These are phyloP conservation scores for Stagonosporopsis cucurbitacearum DNA, from an alignment of 2,329 filamentous ascomycete species.

Conservation along the genomic window DNA sequence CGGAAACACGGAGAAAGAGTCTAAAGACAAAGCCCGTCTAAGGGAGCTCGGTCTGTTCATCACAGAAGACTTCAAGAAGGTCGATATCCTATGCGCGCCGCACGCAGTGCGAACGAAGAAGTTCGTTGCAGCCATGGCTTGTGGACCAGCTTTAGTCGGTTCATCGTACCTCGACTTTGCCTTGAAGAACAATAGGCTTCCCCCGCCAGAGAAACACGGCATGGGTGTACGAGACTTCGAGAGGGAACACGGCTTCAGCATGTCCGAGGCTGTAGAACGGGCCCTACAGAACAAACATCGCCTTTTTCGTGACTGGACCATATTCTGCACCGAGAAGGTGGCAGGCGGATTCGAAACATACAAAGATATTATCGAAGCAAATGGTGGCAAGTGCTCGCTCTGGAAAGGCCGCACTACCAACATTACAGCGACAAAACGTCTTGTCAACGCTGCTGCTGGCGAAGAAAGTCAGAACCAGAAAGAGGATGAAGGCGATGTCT, in stretches of 20 bases:
- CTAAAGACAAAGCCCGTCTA: slow-evolving; percentile 79
- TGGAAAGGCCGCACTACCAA: slow-evolving; percentile 78
- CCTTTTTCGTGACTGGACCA: slow-evolving; percentile 75
- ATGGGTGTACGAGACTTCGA: slow-evolving; percentile 78
- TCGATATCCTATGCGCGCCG: slow-evolving; percentile 87
- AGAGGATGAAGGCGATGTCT: slow-evolving; percentile 61
- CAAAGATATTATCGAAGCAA: slow-evolving; percentile 83
- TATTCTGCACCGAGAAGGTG: slow-evolving; percentile 85
- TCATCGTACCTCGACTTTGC: slow-evolving; percentile 80
- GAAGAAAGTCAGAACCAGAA: slow-evolving; percentile 64
- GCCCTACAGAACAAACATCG: slow-evolving; percentile 78
- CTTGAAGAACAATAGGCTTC: slow-evolving; percentile 70
- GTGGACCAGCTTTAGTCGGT: slow-evolving; percentile 77
- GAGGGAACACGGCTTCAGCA: slow-evolving; percentile 70
- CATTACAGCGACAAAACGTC: slow-evolving; percentile 57
- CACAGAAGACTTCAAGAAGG: slow-evolving; percentile 74
- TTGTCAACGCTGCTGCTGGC: slow-evolving; percentile 29
- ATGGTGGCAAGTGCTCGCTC: slow-evolving; percentile 81
- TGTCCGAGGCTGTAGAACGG: slow-evolving; percentile 71
- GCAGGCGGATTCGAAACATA: slow-evolving; percentile 84
- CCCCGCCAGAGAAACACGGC: slow-evolving; percentile 68
- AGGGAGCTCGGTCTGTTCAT: slow-evolving; percentile 83
- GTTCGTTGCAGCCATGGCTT: slow-evolving; percentile 86
- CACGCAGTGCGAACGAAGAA: slow-evolving; percentile 89
- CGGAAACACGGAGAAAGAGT: slow-evolving; percentile 73